Conservation (phyloP, 495 filamentous ascomycete species). For the Aspergillus diversus region DNA sequence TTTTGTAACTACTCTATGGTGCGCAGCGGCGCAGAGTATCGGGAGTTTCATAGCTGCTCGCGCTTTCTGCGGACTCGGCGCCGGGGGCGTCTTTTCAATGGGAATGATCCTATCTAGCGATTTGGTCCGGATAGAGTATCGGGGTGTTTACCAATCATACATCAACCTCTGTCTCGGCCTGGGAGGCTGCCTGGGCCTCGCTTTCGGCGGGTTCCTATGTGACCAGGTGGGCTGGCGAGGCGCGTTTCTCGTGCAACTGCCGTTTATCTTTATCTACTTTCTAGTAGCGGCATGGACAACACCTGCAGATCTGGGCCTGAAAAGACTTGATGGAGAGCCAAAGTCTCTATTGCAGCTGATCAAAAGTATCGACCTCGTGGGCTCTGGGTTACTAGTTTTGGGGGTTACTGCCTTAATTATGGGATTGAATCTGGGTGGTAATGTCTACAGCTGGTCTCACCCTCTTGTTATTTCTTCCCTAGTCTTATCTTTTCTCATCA, state of each 20-base stretch:
- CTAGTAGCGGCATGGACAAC: constrained; percentile 57
- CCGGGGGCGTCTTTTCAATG: constrained; percentile 73
- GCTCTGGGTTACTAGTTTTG: constrained; percentile 65
- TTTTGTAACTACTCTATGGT: constrained; percentile 69
- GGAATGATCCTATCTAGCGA: constrained; percentile 75
- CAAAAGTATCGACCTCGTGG: constrained; percentile 67
- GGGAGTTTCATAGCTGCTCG: constrained; percentile 72
- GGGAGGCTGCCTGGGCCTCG: constrained; percentile 68
- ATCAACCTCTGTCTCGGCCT: constrained; percentile 70
- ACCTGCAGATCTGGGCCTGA: constrained; percentile 62
- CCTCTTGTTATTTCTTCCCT: constrained; percentile 69
- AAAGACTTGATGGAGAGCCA: constrained; percentile 46
- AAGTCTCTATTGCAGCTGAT: constrained; percentile 60
- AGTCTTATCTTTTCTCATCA: constrained; percentile 55
- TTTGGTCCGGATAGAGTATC: constrained; percentile 73
- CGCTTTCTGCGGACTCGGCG: constrained; percentile 74
- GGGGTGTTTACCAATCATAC: constrained; percentile 76
- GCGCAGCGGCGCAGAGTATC: constrained; percentile 71
- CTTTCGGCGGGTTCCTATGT: constrained; percentile 72
- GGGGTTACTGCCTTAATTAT: constrained; percentile 71
- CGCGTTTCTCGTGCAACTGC: constrained; percentile 71
- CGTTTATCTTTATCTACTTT: constrained; percentile 63
- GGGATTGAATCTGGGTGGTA: constrained; percentile 78
- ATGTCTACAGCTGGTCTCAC: constrained; percentile 72
- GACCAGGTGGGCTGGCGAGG: constrained; percentile 76